Base-by-base conservation (phyloP, 306 rosid genomes). In the Medicago arabica region DNA sequence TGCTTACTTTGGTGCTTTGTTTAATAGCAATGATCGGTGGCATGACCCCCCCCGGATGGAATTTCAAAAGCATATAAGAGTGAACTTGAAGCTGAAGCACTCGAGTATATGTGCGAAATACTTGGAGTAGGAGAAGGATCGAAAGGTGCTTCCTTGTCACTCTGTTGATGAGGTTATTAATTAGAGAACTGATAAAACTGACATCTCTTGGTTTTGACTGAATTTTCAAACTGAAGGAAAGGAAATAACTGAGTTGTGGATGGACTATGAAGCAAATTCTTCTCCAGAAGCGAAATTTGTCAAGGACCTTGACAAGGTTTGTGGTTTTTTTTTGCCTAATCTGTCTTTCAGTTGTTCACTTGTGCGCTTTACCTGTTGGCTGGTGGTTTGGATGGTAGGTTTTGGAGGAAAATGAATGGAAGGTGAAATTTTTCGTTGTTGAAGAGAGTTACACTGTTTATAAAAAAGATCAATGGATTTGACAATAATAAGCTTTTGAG, bases 111-210 rank as follows among this genome's bases (percentile, higher is more conserved):
- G 97, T 95, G 98, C 87, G 78, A 85, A 80, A 78, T 95, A 73
- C 92, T 95, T 28, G 97, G 98, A 61, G 98, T 91, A 66, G 97
- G 96, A 61, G 98, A 95, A 72, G 97, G 97, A 65, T 78, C 90
- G 49, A 80, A 91, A 84, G 97, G 97, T 95, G 74, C 41, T 75
- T 68, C 13, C 9, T 7, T 61, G 66, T 28, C 41, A 60, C 41
- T 60, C 40, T 60, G 66, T 14, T 5, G 4, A 60, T 28, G 66
- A 60, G 66, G 28, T 78, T 85, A 50, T 34, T 76, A 58, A 36
- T 72, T 58, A 49, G 67, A 63, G 7, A 46, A 70, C 55, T 31
- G 43, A 14, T 12, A 36, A 21, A 43, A 61, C 78, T 77, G 31
- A 76, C 60, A 25, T 53, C 28, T 54, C 58, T 75, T 81, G 66